phyloP scores from a whole-genome alignment of 768 basidiomycete species.

The Collybia sp. region DNA sequence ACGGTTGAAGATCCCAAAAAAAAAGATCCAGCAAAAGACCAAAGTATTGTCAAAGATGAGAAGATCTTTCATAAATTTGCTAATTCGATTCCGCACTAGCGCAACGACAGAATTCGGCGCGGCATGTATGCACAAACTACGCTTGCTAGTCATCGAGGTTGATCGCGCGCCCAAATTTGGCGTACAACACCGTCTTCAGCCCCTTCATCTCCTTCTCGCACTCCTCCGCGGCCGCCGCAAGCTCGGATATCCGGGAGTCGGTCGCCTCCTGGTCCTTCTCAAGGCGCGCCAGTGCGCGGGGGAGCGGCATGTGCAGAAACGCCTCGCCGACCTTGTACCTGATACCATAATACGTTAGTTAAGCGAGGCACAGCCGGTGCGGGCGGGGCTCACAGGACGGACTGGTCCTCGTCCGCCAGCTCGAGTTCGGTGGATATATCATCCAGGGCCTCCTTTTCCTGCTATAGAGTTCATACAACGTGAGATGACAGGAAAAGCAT shows the following conservation, averaged over 20 bases:
- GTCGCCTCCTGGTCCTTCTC: slow-evolving; percentile 64
- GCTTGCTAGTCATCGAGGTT: slow-evolving; percentile 73
- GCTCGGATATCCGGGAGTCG: slow-evolving; percentile 45
- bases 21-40: too few relatives aligned
- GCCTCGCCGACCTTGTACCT: slow-evolving; percentile 91
- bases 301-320: slow-evolving; percentile 74
- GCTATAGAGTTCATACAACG: slow-evolving; percentile 52
- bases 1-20: too few relatives aligned
- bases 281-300: slow-evolving; percentile 65
- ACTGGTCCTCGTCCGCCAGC: slow-evolving; percentile 80
- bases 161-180: slow-evolving; percentile 90
- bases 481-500: slow-evolving; percentile 5
- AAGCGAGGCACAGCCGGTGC: background rate
- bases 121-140: too few relatives aligned
- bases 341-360: background rate
- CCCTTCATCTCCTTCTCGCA: slow-evolving; percentile 76
- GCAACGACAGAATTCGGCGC: too few relatives aligned
- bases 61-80: too few relatives aligned
- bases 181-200: slow-evolving; percentile 76
- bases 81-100: too few relatives aligned
- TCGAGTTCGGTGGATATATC: slow-evolving; percentile 87
- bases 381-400: slow-evolving; percentile 67
- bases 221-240: slow-evolving; percentile 50
- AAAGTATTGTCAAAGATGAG: too few relatives aligned
- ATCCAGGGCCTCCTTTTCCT: slow-evolving; percentile 93